These are phyloP conservation scores for Lasiosphaeriaceae sp. DNA, from an alignment of 495 filamentous ascomycete species.

Conservation along the genomic window DNA sequence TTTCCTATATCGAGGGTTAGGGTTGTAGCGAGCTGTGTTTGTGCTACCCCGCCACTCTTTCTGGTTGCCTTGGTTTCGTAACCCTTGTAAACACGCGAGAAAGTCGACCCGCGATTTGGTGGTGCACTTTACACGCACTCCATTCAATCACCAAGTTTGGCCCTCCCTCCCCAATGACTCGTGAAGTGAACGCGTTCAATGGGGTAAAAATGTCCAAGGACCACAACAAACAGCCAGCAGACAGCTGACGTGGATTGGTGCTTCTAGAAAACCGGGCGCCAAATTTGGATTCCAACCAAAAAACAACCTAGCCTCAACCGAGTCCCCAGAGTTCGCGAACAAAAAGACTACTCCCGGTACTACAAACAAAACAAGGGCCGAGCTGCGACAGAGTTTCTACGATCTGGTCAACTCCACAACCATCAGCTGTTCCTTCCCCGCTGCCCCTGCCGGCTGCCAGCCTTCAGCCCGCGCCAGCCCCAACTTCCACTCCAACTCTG, in stretches of 20 bases:
- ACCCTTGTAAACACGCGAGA: slow-evolving; percentile 11
- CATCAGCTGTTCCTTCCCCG: slow-evolving; percentile 15
- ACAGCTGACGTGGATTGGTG: not conserved
- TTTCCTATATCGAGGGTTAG: slow-evolving; percentile 1
- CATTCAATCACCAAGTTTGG: not conserved
- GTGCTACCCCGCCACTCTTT: not conserved
- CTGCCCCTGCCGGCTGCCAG: not conserved
- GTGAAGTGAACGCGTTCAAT: not conserved
- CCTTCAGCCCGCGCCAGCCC: not conserved
- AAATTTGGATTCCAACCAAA: slow-evolving; percentile 33
- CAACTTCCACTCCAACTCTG: too few relatives aligned
- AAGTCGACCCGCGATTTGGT: not conserved
- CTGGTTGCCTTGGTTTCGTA: slow-evolving; percentile 17
- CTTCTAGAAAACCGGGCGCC: slow-evolving; percentile 34
- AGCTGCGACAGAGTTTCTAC: slow-evolving; percentile 26
- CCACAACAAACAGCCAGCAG: slow-evolving; percentile 7
- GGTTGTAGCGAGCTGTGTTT: not conserved
- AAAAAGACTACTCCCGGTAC: slow-evolving; percentile 3
- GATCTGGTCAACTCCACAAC: slow-evolving; percentile 23
- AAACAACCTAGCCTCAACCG: slow-evolving; percentile 28
- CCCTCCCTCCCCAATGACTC: not conserved
- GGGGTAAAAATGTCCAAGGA: not conserved
- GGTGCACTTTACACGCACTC: not conserved
- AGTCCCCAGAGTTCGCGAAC: slow-evolving; percentile 19
- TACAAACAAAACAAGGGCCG: slow-evolving; percentile 9